Conservation (phyloP, 2,329 filamentous ascomycete genomes). For the Neoascochyta sp. region DNA sequence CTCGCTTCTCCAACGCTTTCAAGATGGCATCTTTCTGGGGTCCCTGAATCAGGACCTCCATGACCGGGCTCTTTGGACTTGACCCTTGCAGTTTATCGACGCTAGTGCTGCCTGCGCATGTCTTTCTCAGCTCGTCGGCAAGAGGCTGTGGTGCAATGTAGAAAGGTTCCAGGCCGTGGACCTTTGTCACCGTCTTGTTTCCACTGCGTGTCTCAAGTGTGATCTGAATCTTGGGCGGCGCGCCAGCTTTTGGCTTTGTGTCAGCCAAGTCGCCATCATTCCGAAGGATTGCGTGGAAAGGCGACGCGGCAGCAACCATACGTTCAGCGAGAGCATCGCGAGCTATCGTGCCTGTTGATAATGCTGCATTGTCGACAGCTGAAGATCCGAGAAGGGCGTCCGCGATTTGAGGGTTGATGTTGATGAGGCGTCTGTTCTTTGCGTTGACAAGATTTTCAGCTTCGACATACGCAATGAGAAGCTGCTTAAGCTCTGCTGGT, state of each 20-base stretch:
- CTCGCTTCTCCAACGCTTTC: constrained; percentile 57
- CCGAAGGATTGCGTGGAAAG: constrained; percentile 57
- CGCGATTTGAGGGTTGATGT: constrained; percentile 59
- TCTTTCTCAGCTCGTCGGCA: constrained; percentile 64
- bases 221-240: constrained; percentile 58
- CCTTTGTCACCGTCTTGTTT: constrained; percentile 62
- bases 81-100: constrained; percentile 59
- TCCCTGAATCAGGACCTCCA: constrained; percentile 67
- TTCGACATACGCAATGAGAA: constrained; percentile 57
- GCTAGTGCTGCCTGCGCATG: constrained; percentile 65
- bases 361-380: constrained; percentile 52
- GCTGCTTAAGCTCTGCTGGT: constrained; percentile 55
- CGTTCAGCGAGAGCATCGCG: constrained; percentile 60
- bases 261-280: constrained; percentile 41
- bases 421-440: constrained; percentile 60
- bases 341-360: constrained; percentile 56
- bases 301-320: constrained; percentile 53
- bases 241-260: constrained; percentile 58
- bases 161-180: constrained; percentile 60
- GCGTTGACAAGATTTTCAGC: constrained; percentile 54
- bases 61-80: constrained; percentile 58
- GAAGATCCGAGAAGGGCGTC: constrained; percentile 57
- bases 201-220: constrained; percentile 62
- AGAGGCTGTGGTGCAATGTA: constrained; percentile 57
- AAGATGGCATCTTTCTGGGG: constrained; percentile 61